These are phyloP conservation scores for Tetrahymena malaccensis DNA, from an alignment of 73 alveolate species.

Conservation along the genomic window DNA sequence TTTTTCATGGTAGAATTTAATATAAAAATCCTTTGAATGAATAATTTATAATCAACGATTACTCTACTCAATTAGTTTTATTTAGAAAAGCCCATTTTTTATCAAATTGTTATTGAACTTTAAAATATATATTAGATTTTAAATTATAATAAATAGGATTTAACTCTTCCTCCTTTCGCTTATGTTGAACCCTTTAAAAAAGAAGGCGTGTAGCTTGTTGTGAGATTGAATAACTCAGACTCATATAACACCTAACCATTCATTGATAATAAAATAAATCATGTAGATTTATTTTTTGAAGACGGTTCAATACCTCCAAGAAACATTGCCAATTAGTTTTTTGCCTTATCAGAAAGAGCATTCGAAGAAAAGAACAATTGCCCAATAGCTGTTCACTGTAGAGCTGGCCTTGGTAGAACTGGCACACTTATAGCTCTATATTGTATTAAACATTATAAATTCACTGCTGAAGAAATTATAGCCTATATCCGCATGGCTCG, in stretches of 20 bases:
- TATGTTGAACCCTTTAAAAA: conserved; percentile 79
- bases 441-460: conserved; percentile 73
- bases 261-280: conserved; percentile 57
- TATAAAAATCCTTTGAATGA: background rate
- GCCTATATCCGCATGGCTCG: conserved; percentile 74
- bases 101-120: no score
- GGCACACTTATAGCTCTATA: conserved; percentile 86
- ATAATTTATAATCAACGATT: no score
- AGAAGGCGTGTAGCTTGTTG: conserved; percentile 67
- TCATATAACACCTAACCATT: conserved; percentile 64
- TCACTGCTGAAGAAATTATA: conserved; percentile 80
- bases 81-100: background rate
- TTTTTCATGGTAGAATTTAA: background rate
- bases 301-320: conserved; percentile 94
- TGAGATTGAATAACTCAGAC: conserved; percentile 70
- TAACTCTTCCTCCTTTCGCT: conserved; percentile 81
- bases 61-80: background rate
- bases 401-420: conserved; percentile 98
- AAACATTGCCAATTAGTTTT: conserved; percentile 70
- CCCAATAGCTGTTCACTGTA: conserved; percentile 89
- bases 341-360: conserved; percentile 75
- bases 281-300: conserved; percentile 75
- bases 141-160: background rate
- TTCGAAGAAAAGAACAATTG: conserved; percentile 34
- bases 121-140: background rate